These are phyloP conservation scores for Metschnikowia picachoensis DNA, from an alignment of 805 yeast species.

Conservation along the genomic window DNA sequence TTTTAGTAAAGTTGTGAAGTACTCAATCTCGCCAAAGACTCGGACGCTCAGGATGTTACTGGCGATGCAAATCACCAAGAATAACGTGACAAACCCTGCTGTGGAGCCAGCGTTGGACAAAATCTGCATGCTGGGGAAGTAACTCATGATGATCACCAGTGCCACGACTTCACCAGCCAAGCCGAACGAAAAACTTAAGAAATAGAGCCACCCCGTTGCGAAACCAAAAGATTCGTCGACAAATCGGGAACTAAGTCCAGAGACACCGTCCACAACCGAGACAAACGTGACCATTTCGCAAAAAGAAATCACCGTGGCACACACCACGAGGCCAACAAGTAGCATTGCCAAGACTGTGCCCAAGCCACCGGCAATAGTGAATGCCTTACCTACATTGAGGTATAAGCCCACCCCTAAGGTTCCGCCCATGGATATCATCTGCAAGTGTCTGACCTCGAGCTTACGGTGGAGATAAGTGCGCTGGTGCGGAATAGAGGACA, in stretches of 20 bases:
- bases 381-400: slow-evolving; percentile 67
- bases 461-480: slow-evolving; percentile 46
- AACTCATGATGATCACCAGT: slow-evolving; percentile 69
- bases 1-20: slow-evolving; percentile 55
- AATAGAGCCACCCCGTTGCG: slow-evolving; percentile 69
- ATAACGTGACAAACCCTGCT: slow-evolving; percentile 63
- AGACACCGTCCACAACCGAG: slow-evolving; percentile 75
- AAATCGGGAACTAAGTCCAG: slow-evolving; percentile 70
- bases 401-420: slow-evolving; percentile 75
- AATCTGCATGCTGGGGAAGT: slow-evolving; percentile 53
- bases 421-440: slow-evolving; percentile 76
- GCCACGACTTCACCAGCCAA: slow-evolving; percentile 81
- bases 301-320: slow-evolving; percentile 67
- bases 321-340: slow-evolving; percentile 60
- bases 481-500: background rate
- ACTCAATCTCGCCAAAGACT: slow-evolving; percentile 72
- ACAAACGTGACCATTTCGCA: slow-evolving; percentile 80
- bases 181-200: slow-evolving; percentile 67
- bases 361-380: slow-evolving; percentile 71
- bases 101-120: slow-evolving; percentile 43
- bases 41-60: slow-evolving; percentile 67
- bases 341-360: slow-evolving; percentile 68
- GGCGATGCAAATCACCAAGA: slow-evolving; percentile 42
- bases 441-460: slow-evolving; percentile 62
- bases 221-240: slow-evolving; percentile 78